Percentiles rank a stretch among this genome's conserved stretches.
Conservation (phyloP, 2,329 filamentous ascomycete species). For the Neofusicoccum sp. region DNA sequence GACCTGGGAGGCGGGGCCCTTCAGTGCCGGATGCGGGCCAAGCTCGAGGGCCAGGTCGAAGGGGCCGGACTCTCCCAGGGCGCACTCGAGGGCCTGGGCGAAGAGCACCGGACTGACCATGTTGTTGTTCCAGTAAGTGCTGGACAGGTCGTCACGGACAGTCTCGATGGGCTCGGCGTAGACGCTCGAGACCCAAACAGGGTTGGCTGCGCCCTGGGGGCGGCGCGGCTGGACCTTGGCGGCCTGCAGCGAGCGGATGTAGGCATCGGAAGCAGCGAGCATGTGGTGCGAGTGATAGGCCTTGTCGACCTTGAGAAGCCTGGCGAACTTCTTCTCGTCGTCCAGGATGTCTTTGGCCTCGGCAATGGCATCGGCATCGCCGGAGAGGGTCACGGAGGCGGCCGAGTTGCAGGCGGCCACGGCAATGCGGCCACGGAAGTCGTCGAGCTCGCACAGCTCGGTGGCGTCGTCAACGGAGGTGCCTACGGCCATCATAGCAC, state of each 20-base stretch:
- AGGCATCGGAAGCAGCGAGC: not conserved
- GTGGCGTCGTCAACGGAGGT: conserved; percentile 18
- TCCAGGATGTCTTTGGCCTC: conserved; percentile 14
- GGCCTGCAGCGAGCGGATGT: not conserved
- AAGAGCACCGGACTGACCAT: conserved; percentile 48
- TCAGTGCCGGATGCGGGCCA: conserved; percentile 48
- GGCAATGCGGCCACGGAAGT: conserved; percentile 22
- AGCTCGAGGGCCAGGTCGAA: conserved; percentile 46
- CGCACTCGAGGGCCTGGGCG: conserved; percentile 38
- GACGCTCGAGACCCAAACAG: not conserved
- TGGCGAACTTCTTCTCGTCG: conserved; percentile 19
- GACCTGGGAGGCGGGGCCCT: conserved; percentile 40
- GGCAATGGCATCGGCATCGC: conserved; percentile 22
- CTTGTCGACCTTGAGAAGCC: conserved; percentile 21
- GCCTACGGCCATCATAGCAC: conserved; percentile 36
- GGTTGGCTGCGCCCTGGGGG: not conserved
- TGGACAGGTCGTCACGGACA: conserved; percentile 22
- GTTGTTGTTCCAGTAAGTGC: conserved; percentile 47
- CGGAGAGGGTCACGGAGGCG: conserved; percentile 21
- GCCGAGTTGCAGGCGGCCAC: conserved; percentile 28
- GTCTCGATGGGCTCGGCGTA: not conserved
- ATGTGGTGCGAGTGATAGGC: conserved; percentile 26
- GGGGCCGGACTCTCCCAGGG: conserved; percentile 23
- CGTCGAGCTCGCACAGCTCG: not conserved
- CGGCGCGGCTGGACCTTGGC: not conserved